These are phyloP conservation scores for Delitschia confertaspora DNA, from an alignment of 495 filamentous ascomycete genomes.

Conservation along the genomic window DNA sequence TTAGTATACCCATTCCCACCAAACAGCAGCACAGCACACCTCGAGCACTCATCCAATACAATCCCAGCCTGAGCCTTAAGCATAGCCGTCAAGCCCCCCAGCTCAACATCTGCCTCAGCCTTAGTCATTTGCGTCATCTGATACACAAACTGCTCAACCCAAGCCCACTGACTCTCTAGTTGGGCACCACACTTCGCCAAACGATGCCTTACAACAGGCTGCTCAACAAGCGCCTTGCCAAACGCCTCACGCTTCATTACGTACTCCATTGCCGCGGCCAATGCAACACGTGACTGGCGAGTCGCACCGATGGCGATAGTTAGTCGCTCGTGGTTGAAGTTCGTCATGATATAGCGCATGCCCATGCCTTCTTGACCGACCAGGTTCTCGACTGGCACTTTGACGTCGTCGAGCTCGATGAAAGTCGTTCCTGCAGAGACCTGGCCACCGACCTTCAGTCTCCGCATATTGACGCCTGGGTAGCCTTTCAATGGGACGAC, in stretches of 20 bases:
- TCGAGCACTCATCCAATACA: conserved; percentile 61
- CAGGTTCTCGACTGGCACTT: conserved; percentile 59
- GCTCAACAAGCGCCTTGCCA: conserved; percentile 62
- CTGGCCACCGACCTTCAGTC: conserved; percentile 53
- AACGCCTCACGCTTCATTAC: conserved; percentile 66
- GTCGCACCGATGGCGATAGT: conserved; percentile 55
- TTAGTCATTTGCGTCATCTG: conserved; percentile 55
- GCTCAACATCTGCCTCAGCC: conserved; percentile 51
- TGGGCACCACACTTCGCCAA: conserved; percentile 61
- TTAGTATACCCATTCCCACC: conserved; percentile 65
- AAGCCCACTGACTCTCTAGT: conserved; percentile 62
- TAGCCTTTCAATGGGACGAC: conserved; percentile 57
- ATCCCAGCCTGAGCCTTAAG: conserved; percentile 63
- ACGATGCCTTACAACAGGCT: conserved; percentile 63
- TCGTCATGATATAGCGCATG: conserved; percentile 71
- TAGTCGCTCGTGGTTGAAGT: conserved; percentile 76
- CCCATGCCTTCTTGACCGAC: conserved; percentile 62
- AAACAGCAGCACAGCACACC: conserved; percentile 58
- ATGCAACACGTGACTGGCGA: conserved; percentile 54
- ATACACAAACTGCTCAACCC: conserved; percentile 67
- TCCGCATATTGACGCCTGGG: conserved; percentile 56
- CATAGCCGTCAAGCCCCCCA: conserved; percentile 62
- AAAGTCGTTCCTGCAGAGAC: conserved; percentile 60
- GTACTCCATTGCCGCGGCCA: conserved; percentile 58
- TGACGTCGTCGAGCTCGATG: conserved; percentile 66